Base-by-base conservation (phyloP, 2,329 filamentous ascomycete genomes). In the Exophiala sp. region DNA sequence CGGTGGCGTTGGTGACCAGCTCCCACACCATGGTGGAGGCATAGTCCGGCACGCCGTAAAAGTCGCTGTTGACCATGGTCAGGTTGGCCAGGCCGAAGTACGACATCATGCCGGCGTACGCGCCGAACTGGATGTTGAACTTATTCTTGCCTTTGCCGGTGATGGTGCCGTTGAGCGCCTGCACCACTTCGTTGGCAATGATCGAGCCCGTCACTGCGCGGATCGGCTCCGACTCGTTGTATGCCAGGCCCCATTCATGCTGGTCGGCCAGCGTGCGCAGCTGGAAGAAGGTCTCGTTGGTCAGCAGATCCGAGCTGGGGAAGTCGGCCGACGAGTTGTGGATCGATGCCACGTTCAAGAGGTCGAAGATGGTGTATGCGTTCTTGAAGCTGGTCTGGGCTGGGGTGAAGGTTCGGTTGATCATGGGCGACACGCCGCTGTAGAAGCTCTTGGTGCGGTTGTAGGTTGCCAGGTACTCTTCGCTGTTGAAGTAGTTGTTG, bases 201-300 rank as follows among this genome's bases (percentile, higher is more conserved):
- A 81, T 78, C 1, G 82, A 80, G 30, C 81, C 79, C 42, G 76
- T 74, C 6, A 74, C 73, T 13, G 72, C 71, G 19, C 72, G 71
- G 46, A 71, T 66, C n/a, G 66, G 59, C 34, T 72, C 70, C 2
- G 68, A 67, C 60, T 72, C 69, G 70, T 94, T 91, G 78, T 85
- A 94, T 46, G 87, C 87, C 11, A 93, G 80, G 62, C 83, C 84
- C 74, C 79, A 95, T 67, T 96, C 86, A 67, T 93, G 86, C 51
- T 73, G 71, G 65, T 90, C 82, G 59, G 90, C 89, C 24, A 93
- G 80, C n/a, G 78, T 77, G 60, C 78, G 76, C 49, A 93, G 78
- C 64, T 85, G 79, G 40, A 81, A 83, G 53, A 90, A 76, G 39
- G 86, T 73, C 41, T 78, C 64, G 21, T 70, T 63, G 1, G 76